Evolutionary conservation across 805 yeast genomes (phyloP).

Genomic region (Spathaspora boniae): DNA sequence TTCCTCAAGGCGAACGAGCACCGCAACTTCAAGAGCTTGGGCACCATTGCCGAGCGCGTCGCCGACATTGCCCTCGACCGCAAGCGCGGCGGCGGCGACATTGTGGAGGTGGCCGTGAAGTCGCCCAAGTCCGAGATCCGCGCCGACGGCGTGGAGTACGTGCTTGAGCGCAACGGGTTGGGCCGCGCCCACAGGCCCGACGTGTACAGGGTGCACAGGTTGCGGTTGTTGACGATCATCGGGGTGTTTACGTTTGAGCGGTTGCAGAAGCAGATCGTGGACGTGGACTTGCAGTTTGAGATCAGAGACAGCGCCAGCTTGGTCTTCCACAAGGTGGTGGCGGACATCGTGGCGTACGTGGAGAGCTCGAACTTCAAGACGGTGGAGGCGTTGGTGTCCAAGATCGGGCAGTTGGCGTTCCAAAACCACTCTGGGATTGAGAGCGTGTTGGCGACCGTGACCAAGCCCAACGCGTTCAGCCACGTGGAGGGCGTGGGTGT

Average conservation of each 20-base stretch:
- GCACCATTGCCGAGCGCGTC: constrained; percentile 47
- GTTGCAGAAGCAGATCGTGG: constrained; percentile 74
- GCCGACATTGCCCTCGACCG: constrained; percentile 42
- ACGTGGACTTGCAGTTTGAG: constrained; percentile 45
- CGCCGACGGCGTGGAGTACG: constrained; percentile 47
- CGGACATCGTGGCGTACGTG: constrained; percentile 54
- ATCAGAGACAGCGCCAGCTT: constrained; percentile 26
- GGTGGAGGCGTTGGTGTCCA: constrained; percentile 84
- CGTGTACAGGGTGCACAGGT: constrained; percentile 37
- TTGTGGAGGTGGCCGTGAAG: constrained; percentile 36
- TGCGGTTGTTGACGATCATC: constrained; percentile 69
- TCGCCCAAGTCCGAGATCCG: constrained; percentile 58
- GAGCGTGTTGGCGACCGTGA: constrained; percentile 56
- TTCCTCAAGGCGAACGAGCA: constrained; percentile 43
- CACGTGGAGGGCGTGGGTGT: constrained; percentile 91
- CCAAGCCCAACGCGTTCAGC: constrained; percentile 86
- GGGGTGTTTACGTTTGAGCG: constrained; percentile 95
- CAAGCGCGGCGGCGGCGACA: constrained; percentile 44
- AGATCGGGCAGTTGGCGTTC: constrained; percentile 59
- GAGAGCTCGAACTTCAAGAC: constrained; percentile 83
- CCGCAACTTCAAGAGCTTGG: constrained; percentile 40
- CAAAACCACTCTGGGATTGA: constrained; percentile 35
- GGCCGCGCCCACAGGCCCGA: constrained; percentile 7
- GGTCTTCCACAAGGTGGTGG: constrained; percentile 42
- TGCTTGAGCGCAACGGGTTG: constrained; percentile 29